Evolutionary conservation across 768 basidiomycete genomes (phyloP), one percentile per base, ranked within the genome.

Genomic region (Termitomyces sp.): DNA sequence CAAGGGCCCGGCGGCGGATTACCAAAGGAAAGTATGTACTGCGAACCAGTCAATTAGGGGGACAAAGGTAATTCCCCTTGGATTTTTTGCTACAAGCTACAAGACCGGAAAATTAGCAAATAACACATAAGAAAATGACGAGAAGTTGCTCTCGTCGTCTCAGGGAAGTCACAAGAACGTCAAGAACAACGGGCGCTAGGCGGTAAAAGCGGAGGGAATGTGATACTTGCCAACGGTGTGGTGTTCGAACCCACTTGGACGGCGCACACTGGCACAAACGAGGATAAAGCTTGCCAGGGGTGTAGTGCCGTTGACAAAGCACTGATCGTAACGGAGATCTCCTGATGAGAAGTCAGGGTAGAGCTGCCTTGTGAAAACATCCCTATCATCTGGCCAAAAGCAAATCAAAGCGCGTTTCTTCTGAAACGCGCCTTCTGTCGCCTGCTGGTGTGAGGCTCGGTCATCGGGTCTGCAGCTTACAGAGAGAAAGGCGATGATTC

Each of bases 141-240:
- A 33, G 13, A 27, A 16, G 7, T 3, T 30, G 24, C 26, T 18
- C 50, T 51, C 51, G 7, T 27, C n/a, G n/a, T 30, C 30, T 44
- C 48, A 24, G 20, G 37, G 37, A 54, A 36, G 39, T 13, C 42
- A 12, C 8, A 46, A n/a, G n/a, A 24, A 27, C 12, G 13, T n/a
- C 22, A 5, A 27, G 37, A 52, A 52, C 16, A 37, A 26, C 16
- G 58, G 44, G 40, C 43, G 43, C 48, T 37, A 44, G 47, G 49
- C 53, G 60, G 47, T 45, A 46, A 42, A 55, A 49, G 27, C 60
- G 60, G 60, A 61, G 53, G 51, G 5, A 48, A 48, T 0, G n/a
- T 6, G 42, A 12, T 10, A n/a, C n/a, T n/a, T n/a, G n/a, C 13
- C 32, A 51, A 40, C 32, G 39, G 36, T 26, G 13, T 24, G 4